Base-by-base conservation (phyloP, 352 stramenopile species). In the Globisporangium spinosum region DNA sequence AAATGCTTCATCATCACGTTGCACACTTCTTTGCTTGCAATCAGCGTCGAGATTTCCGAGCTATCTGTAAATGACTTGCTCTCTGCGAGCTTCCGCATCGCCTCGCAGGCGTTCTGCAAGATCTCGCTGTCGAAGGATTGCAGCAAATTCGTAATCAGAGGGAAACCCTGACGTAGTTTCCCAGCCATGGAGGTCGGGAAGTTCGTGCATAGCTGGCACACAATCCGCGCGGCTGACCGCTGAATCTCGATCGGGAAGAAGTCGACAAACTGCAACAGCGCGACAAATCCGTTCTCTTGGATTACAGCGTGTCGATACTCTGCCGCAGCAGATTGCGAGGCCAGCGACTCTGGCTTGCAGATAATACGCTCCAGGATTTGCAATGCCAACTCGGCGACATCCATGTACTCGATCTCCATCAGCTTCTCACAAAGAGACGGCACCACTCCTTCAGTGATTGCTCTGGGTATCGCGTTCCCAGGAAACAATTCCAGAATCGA, bases 331-430 rank as follows among this genome's bases (percentile, higher is more conserved):
- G 59, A 1, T 49, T 66, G 65, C 0, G 57, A 63, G 35, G 40
- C 10, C 9, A 55, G 22, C 12, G 43, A 25, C 15, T 77, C 66
- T 4, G 70, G 34, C 7, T 75, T 70, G 38, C 73, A 87, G 10
- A 88, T 73, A 27, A 94, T 80, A 20, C 70, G 75, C 25, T 92
- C 83, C 0, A 94, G 66, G 60, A 91, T 87, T 64, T 89, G 80
- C 61, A 94, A 68, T 13, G 82, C 75, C 32, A 90, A 62, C 64
- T 94, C 85, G 0, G 83, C 85, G 34, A 94, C 82, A 64, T 94
- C 85, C 81, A 94, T 91, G 69, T 91, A 94, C 67, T 94, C 80
- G 43, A 94, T 89, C 67, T 89, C 84, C 65, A 90, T 61, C 20
- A 94, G 73, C 62, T 91, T 91, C 22, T 76, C 77, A 64, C 85